Percentiles rank a stretch among this genome's conserved stretches.
These are phyloP conservation scores for Trichoderma breve DNA, from an alignment of 2,329 filamentous ascomycete genomes.

Conservation along the genomic window DNA sequence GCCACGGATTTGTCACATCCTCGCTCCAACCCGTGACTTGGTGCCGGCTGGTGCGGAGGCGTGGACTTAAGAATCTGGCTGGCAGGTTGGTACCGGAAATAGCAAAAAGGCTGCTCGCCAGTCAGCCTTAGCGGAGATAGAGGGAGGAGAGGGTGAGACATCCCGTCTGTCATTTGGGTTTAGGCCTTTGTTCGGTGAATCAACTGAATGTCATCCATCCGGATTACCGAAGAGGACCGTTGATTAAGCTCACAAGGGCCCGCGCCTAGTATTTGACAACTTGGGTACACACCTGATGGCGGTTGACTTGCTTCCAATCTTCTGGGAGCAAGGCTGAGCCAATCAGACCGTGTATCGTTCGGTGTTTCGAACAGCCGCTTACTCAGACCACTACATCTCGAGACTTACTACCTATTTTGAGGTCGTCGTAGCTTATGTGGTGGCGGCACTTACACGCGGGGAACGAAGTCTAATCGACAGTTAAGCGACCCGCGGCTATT, in stretches of 20 bases:
- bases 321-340: not conserved
- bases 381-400: not conserved
- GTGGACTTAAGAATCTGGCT: not conserved
- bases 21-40: conserved; percentile 5
- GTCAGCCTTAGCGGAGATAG: not conserved
- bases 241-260: conserved; percentile 7
- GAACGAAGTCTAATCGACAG: not conserved
- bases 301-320: not conserved
- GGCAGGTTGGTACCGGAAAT: conserved; percentile 5
- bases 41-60: conserved; percentile 6
- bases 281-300: not conserved
- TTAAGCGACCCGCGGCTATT: conserved; percentile 14
- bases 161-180: not conserved
- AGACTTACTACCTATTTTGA: not conserved
- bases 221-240: not conserved
- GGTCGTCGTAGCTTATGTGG: not conserved
- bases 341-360: not conserved
- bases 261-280: not conserved
- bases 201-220: not conserved
- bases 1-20: not conserved
- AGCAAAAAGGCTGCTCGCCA: not conserved
- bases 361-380: not conserved
- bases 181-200: not conserved
- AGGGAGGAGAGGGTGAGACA: not conserved
- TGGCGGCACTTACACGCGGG: not conserved